Conservation (phyloP, 352 stramenopile species). For the Phytophthora idaei region DNA sequence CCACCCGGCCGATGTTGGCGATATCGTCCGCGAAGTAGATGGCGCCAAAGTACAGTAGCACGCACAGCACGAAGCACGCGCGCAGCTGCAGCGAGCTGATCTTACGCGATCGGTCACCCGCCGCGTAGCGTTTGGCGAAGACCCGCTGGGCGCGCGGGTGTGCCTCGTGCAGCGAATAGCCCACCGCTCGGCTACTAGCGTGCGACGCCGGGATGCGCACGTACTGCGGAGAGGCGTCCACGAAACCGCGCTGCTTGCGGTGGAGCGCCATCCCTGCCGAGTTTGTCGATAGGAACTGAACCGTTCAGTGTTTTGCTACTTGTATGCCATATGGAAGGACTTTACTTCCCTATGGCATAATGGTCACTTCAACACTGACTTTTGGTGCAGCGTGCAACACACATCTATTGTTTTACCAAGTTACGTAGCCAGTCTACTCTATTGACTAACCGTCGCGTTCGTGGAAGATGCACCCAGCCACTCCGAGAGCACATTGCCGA, state of each 20-base stretch:
- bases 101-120: slow-evolving; percentile 34
- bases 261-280: slow-evolving; percentile 35
- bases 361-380: neutral
- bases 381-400: too few relatives aligned
- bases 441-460: slow-evolving; percentile 8
- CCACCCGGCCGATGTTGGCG: slow-evolving; percentile 33
- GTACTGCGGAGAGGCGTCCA: slow-evolving; percentile 35
- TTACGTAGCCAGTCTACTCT: too few relatives aligned
- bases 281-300: slow-evolving; percentile 13
- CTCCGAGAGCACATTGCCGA: slow-evolving; percentile 25
- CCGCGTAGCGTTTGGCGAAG: slow-evolving; percentile 26
- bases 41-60: slow-evolving; percentile 52
- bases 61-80: slow-evolving; percentile 58
- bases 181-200: slow-evolving; percentile 4
- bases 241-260: slow-evolving; percentile 36
- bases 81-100: slow-evolving; percentile 55
- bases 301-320: neutral
- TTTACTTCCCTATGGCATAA: slow-evolving; percentile 9
- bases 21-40: slow-evolving; percentile 67
- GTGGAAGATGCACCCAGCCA: slow-evolving; percentile 12
- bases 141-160: slow-evolving; percentile 19
- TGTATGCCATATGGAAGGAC: slow-evolving; percentile 2
- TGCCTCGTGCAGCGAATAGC: slow-evolving; percentile 27
- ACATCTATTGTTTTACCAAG: too few relatives aligned
- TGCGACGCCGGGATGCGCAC: slow-evolving; percentile 37